These are phyloP conservation scores for Picea glauca DNA, from an alignment of 75 land plant species.

Conservation along the genomic window DNA sequence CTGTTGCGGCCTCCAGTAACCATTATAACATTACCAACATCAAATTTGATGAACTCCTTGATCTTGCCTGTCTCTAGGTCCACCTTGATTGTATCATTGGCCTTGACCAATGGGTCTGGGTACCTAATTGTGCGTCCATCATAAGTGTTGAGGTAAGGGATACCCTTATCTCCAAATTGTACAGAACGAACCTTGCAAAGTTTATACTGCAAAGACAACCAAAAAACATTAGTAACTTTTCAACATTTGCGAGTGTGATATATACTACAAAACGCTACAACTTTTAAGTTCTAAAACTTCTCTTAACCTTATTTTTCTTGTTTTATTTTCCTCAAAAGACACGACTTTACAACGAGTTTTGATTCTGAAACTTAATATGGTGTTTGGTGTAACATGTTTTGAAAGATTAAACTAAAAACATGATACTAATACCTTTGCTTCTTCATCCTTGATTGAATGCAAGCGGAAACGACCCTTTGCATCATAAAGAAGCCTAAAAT, in stretches of 20 bases:
- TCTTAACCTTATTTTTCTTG: not conserved
- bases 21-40: slow-evolving; percentile 94
- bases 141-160: slow-evolving; percentile 84
- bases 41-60: slow-evolving; percentile 90
- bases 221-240: too few relatives aligned
- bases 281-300: too few relatives aligned
- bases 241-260: too few relatives aligned
- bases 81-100: slow-evolving; percentile 89
- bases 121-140: slow-evolving; percentile 75
- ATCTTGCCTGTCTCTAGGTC: slow-evolving; percentile 83
- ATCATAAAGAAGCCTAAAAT: slow-evolving; percentile 66
- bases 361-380: too few relatives aligned
- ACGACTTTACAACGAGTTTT: not conserved
- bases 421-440: slow-evolving; percentile 42
- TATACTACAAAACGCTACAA: too few relatives aligned
- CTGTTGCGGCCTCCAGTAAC: slow-evolving; percentile 97
- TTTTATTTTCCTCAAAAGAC: not conserved
- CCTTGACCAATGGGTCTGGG: slow-evolving; percentile 97
- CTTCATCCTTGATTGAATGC: slow-evolving; percentile 56
- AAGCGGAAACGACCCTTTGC: slow-evolving; percentile 63
- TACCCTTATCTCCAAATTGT: slow-evolving; percentile 83
- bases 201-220: slow-evolving; percentile 61
- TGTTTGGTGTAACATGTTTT: not conserved
- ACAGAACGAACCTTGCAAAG: slow-evolving; percentile 88
- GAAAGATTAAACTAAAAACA: not conserved